Conservation (phyloP, 2,329 filamentous ascomycete species). For the Diaporthe sp. region DNA sequence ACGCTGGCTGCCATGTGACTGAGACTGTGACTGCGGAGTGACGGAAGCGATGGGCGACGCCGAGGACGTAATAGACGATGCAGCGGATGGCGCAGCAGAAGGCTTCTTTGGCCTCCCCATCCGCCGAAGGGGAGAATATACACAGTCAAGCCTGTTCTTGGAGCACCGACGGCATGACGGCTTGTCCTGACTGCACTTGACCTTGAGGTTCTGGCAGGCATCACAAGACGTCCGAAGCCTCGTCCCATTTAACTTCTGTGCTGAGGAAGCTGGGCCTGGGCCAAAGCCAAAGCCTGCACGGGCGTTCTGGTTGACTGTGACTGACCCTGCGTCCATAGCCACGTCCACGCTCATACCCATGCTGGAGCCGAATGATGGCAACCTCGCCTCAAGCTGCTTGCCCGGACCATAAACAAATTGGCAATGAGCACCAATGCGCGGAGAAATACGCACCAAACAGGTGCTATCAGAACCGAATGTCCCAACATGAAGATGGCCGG, state of each 20-base stretch:
- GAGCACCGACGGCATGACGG: neutral
- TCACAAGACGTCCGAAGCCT: slow-evolving; percentile 11
- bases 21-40: neutral
- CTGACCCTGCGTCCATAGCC: neutral
- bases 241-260: neutral
- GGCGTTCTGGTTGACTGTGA: neutral
- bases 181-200: slow-evolving; percentile 16
- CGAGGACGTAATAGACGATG: too few relatives aligned
- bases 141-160: neutral
- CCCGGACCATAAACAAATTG: neutral
- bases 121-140: neutral
- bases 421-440: neutral
- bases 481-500: neutral
- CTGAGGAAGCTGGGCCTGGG: too few relatives aligned
- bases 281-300: too few relatives aligned
- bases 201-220: slow-evolving; percentile 2
- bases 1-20: neutral
- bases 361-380: neutral
- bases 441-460: neutral
- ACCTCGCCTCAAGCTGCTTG: neutral
- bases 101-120: slow-evolving; percentile 6
- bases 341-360: neutral
- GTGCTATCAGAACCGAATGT: neutral
- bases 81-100: neutral
- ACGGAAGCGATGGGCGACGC: neutral